Evolutionary conservation across 176 grass and related monocot genomes (phyloP).

Genomic region (Secale cereale): DNA sequence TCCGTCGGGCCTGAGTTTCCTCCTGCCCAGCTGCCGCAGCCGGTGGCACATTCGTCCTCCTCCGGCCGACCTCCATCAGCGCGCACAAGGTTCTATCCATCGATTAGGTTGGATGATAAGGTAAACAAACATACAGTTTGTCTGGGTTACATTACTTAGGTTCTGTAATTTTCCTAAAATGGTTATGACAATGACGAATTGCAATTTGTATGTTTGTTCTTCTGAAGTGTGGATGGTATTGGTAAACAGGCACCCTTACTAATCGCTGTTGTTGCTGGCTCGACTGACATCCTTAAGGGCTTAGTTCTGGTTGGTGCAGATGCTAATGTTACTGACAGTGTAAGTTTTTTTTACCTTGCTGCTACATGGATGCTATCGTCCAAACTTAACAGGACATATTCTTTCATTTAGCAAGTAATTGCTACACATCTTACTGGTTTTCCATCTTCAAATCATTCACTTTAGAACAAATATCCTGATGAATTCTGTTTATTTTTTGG

Average conservation of each 20-base stretch:
- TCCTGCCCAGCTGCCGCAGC: too few relatives aligned
- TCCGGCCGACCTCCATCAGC: too few relatives aligned
- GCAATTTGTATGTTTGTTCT: neutral
- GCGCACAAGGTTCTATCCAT: too few relatives aligned
- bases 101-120: too few relatives aligned
- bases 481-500: neutral
- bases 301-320: constrained; percentile 32
- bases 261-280: neutral
- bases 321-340: constrained; percentile 28
- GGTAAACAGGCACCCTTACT: constrained; percentile 16
- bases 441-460: neutral
- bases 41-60: too few relatives aligned
- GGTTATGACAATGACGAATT: neutral
- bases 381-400: neutral
- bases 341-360: constrained; percentile 13
- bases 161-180: neutral
- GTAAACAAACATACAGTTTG: too few relatives aligned
- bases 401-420: neutral
- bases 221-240: constrained; percentile 25
- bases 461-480: neutral
- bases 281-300: constrained; percentile 30
- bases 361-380: neutral
- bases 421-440: neutral
- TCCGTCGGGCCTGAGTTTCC: too few relatives aligned
- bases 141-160: neutral